Percentiles rank a stretch among this genome's conserved stretches.
Conservation (phyloP, 176 grass and related monocot genomes). For the Puya raimondii region DNA sequence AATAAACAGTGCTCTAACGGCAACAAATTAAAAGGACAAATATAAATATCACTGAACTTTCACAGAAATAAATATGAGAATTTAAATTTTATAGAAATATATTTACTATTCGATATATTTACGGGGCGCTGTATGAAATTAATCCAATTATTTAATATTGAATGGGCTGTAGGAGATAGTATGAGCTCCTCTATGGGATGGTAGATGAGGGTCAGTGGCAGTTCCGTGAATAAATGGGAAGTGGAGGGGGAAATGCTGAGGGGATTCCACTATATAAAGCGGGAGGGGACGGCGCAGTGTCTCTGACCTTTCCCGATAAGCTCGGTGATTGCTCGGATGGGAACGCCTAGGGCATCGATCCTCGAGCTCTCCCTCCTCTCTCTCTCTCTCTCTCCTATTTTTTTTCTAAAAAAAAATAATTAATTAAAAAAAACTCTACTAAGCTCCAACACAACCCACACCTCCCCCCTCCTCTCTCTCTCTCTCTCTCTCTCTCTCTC, state of each 20-base stretch:
- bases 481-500: background rate
- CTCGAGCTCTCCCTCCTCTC: slow-evolving; percentile 6
- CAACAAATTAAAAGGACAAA: no score
- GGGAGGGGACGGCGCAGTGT: slow-evolving; percentile 24
- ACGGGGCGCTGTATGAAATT: no score
- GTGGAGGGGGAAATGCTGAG: background rate
- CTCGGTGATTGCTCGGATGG: slow-evolving; percentile 33
- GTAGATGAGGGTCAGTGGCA: background rate
- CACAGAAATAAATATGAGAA: no score
- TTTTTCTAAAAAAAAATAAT: slow-evolving; percentile 3
- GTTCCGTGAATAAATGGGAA: background rate
- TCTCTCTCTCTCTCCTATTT: background rate
- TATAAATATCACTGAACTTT: no score
- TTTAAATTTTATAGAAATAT: no score
- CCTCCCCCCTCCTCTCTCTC: background rate
- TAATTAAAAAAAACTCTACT: slow-evolving; percentile 7
- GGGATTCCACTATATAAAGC: slow-evolving; percentile 9
- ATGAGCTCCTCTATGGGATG: no score
- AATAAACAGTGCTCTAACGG: no score
- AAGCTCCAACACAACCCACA: background rate
- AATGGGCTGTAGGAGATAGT: no score
- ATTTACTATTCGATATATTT: no score
- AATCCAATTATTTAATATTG: no score
- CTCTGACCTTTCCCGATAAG: slow-evolving; percentile 31
- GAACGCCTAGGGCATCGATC: slow-evolving; percentile 27